Percentiles rank a stretch among this genome's conserved stretches.
These are phyloP conservation scores for Yamadazyma aaseri DNA, from an alignment of 1,139 yeast species.

Conservation along the genomic window DNA sequence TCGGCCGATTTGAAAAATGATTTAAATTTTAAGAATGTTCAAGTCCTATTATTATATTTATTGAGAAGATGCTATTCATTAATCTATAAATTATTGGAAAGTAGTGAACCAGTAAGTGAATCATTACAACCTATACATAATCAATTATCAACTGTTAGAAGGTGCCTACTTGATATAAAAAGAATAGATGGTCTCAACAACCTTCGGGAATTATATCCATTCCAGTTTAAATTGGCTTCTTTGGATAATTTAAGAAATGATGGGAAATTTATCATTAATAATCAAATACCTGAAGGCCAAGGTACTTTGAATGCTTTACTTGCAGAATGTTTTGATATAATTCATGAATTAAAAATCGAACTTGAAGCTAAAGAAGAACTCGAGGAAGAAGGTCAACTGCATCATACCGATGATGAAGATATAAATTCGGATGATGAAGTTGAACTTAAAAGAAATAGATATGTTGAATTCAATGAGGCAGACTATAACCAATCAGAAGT, in stretches of 20 bases:
- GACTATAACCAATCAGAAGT: conserved; percentile 46
- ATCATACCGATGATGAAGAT: conserved; percentile 27
- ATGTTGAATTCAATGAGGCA: conserved; percentile 46
- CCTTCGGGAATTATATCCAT: conserved; percentile 87
- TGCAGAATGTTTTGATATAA: conserved; percentile 91
- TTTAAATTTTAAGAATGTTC: conserved; percentile 38
- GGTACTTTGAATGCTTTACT: conserved; percentile 86
- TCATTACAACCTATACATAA: conserved; percentile 90
- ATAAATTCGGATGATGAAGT: conserved; percentile 42
- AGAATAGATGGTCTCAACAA: conserved; percentile 89
- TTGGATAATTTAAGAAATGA: conserved; percentile 82
- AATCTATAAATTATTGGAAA: conserved; percentile 82
- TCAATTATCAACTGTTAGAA: conserved; percentile 84
- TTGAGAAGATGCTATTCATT: conserved; percentile 88
- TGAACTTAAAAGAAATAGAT: conserved; percentile 45
- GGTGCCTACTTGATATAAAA: conserved; percentile 85
- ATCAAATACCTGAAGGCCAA: conserved; percentile 94
- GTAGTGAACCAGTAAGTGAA: conserved; percentile 93
- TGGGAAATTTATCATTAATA: conserved; percentile 87
- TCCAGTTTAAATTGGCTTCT: conserved; percentile 89
- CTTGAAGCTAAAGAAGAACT: conserved; percentile 66
- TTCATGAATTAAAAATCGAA: conserved; percentile 87
- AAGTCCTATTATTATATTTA: conserved; percentile 70
- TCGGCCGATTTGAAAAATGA: conserved; percentile 10
- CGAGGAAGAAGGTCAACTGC: conserved; percentile 17